These are phyloP conservation scores for Chaetoceros tenuissimus DNA, from an alignment of 108 stramenopile genomes.

Conservation along the genomic window DNA sequence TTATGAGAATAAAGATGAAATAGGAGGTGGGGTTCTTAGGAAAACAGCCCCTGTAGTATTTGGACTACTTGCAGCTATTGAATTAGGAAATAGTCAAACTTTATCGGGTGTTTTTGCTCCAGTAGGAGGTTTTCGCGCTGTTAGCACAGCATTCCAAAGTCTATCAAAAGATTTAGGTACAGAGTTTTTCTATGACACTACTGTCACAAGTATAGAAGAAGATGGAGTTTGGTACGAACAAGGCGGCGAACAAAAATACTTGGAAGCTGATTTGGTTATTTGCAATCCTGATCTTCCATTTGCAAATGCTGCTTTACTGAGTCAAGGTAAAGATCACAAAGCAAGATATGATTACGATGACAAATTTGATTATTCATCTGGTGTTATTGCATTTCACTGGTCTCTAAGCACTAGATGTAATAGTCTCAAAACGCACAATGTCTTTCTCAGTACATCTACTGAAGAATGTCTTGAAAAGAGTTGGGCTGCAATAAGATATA, in stretches of 20 bases:
- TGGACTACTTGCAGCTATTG: conserved; percentile 83
- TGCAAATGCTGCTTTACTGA: conserved; percentile 58
- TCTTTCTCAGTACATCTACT: conserved; percentile 57
- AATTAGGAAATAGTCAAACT: conserved; percentile 14
- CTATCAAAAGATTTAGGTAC: conserved; percentile 50
- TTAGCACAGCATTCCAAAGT: conserved; percentile 44
- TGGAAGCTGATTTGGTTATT: conserved; percentile 75
- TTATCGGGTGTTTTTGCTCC: conserved; percentile 60
- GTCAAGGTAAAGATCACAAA: conserved; percentile 1
- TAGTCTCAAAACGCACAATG: conserved; percentile 80
- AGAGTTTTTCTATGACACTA: conserved; percentile 30
- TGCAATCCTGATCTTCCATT: conserved; percentile 86
- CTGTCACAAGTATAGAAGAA: conserved; percentile 42
- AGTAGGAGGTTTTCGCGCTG: conserved; percentile 74
- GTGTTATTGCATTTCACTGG: conserved; percentile 90
- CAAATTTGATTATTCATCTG: conserved; percentile 58
- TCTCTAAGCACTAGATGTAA: conserved; percentile 43
- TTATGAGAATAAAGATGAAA: conserved; percentile 30
- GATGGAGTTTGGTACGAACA: conserved; percentile 38
- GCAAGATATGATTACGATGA: conserved; percentile 68
- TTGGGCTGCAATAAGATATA: conserved; percentile 45
- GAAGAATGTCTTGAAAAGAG: conserved; percentile 40
- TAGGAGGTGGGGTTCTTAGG: conserved; percentile 51
- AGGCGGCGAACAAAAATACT: conserved; percentile 8
- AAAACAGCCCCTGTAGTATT: conserved; percentile 90